These are phyloP conservation scores for Parasarocladium wereldwijsianum DNA, from an alignment of 2,329 filamentous ascomycete genomes.

Conservation along the genomic window DNA sequence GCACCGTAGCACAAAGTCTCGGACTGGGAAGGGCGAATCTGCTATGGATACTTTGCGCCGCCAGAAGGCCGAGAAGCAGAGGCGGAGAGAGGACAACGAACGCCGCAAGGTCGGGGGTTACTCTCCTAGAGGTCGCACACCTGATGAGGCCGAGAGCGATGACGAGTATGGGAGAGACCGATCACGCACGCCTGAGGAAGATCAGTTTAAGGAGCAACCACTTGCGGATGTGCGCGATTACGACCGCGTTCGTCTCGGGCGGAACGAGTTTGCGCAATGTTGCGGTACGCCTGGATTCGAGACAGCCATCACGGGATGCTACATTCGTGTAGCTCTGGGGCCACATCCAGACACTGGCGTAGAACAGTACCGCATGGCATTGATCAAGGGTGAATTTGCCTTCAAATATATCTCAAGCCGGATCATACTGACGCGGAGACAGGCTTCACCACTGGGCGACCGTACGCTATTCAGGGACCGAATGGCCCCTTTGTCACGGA, in stretches of 20 bases:
- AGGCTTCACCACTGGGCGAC: conserved; percentile 67
- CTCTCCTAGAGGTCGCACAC: conserved; percentile 18
- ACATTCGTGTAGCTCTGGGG: conserved; percentile 71
- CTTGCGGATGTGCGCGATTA: conserved; percentile 67
- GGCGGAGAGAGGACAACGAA: conserved; percentile 36
- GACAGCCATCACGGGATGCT: conserved; percentile 67
- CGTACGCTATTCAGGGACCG: conserved; percentile 70
- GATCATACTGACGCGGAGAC: conserved; percentile 3
- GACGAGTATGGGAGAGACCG: conserved; percentile 56
- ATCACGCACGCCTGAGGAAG: conserved; percentile 42
- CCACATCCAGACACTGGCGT: conserved; percentile 56
- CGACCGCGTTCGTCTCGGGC: conserved; percentile 69
- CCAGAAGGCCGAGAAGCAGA: conserved; percentile 45
- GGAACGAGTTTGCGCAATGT: conserved; percentile 75
- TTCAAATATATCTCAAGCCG: not conserved
- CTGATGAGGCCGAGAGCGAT: conserved; percentile 56
- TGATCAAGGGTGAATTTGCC: conserved; percentile 53
- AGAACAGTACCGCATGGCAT: conserved; percentile 73
- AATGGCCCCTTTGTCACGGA: conserved; percentile 72
- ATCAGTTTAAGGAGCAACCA: conserved; percentile 53
- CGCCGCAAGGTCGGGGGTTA: conserved; percentile 38
- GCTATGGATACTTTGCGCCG: conserved; percentile 58
- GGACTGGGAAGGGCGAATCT: conserved; percentile 37
- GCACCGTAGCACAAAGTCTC: conserved; percentile 59
- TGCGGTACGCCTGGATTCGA: conserved; percentile 92